These are phyloP conservation scores for Botrytis elliptica DNA, from an alignment of 2,329 filamentous ascomycete genomes.

Conservation along the genomic window DNA sequence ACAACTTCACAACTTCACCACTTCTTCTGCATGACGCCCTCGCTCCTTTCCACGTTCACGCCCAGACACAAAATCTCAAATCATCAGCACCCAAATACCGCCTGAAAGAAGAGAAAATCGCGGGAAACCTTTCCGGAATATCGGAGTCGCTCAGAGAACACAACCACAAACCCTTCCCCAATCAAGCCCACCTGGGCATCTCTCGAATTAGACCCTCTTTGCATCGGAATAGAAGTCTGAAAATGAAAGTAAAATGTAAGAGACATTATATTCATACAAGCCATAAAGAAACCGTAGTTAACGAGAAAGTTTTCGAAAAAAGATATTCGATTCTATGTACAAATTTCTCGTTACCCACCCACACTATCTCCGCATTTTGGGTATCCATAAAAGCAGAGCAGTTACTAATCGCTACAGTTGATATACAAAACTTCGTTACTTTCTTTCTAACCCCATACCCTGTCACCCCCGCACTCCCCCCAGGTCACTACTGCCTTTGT, in stretches of 20 bases:
- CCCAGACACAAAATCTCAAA: background rate
- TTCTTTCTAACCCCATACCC: background rate
- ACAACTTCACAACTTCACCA: background rate
- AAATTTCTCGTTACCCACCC: background rate
- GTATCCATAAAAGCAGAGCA: constrained; percentile 13
- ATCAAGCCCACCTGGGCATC: background rate
- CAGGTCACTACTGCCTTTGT: background rate
- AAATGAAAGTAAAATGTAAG: background rate
- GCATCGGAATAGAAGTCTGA: background rate
- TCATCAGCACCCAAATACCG: background rate
- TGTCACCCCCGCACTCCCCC: background rate
- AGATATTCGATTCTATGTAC: constrained; percentile 9
- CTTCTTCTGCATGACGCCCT: background rate
- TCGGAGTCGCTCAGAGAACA: background rate
- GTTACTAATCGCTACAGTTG: constrained; percentile 13
- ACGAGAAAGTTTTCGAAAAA: background rate
- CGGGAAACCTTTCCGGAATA: background rate
- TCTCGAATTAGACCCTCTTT: background rate
- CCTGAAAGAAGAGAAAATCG: background rate
- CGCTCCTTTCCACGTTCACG: background rate
- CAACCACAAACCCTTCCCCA: background rate
- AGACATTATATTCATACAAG: background rate
- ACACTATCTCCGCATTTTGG: constrained; percentile 1
- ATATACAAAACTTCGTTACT: constrained; percentile 21
- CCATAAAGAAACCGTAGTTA: background rate